Percentiles rank a stretch among this genome's conserved stretches.
These are phyloP conservation scores for Trametopsis cervina DNA, from an alignment of 768 basidiomycete genomes.

Conservation along the genomic window DNA sequence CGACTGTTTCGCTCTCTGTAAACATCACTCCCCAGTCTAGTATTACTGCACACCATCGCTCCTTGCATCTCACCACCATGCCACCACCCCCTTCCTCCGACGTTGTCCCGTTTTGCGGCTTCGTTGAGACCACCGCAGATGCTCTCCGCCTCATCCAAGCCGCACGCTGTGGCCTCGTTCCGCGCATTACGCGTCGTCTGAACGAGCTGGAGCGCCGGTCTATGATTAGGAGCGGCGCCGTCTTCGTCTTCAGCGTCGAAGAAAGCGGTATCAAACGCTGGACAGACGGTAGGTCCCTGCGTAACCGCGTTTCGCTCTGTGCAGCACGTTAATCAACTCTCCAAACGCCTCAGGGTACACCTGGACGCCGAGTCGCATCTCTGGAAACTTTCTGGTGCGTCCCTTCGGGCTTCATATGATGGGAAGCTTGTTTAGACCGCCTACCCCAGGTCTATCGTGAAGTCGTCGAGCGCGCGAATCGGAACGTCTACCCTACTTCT, in stretches of 20 bases:
- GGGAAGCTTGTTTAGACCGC: constrained; percentile 1
- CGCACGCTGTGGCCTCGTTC: constrained; percentile 70
- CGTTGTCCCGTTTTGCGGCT: constrained; percentile 64
- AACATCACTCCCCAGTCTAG: not conserved
- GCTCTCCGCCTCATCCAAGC: constrained; percentile 81
- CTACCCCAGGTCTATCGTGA: constrained; percentile 68
- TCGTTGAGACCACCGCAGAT: constrained; percentile 75
- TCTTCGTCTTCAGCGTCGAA: constrained; percentile 85
- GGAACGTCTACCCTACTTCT: constrained; percentile 28
- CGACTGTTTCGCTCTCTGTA: not conserved
- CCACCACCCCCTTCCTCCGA: constrained; percentile 14
- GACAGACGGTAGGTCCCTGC: constrained; percentile 48
- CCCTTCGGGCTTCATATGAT: not conserved
- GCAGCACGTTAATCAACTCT: not conserved
- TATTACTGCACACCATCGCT: not conserved
- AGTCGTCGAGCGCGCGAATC: constrained; percentile 60
- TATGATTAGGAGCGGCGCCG: constrained; percentile 51
- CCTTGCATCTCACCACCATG: too few relatives aligned
- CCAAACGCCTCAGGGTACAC: constrained; percentile 5
- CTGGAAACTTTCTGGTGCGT: constrained; percentile 77
- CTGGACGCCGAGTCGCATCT: constrained; percentile 82
- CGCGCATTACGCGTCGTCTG: constrained; percentile 75
- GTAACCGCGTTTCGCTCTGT: not conserved
- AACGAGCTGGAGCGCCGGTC: constrained; percentile 70
- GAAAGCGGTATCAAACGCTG: constrained; percentile 85